Evolutionary conservation across 2,329 filamentous ascomycete species (phyloP), one percentile per base, ranked within the genome.

Genomic region (Xylariomycetidae sp.): DNA sequence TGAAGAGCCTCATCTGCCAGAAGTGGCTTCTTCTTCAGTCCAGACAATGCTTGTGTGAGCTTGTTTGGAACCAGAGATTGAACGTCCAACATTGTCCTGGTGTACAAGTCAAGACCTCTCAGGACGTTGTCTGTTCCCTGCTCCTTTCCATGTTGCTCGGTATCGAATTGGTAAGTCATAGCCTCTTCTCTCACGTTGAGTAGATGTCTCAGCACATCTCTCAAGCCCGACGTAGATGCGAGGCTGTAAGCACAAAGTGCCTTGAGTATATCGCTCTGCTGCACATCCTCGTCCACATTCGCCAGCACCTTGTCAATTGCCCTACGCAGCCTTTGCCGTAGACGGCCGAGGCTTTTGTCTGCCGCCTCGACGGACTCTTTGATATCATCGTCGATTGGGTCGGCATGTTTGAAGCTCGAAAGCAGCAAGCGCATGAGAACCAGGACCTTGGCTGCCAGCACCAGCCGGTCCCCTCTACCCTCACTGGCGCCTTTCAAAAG

Each of bases 221-320:
- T 80, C 0, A 86, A 80, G 0, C 88, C 85, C 1, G 84, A 88
- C 50, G 78, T 94, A 3, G 84, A 88, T 2, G 81, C 78, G 31
- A 97, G 68, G 41, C 87, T 88, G 56, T 88, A 89, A 0, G 89
- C 88, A 36, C 81, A 85, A 45, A 96, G 69, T 1, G 82, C 80
- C 47, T 87, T 82, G 10, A 90, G 66, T 12, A 92, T 70, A 15
- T 74, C 67, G 39, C 68, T 51, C 37, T 69, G 49, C 46, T 70
- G 45, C 40, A 57, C 41, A 51, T 64, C 41, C 49, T 71, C 57
- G 70, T 81, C 72, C 16, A 81, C 73, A 30, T 72, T 76, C 44
- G 75, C 72, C 33, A 94, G 57, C 4, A 87, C 67, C 45, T 77
- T 82, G 33, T 89, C 78, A 16, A 94, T 77, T 12, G 77, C 76